Evolutionary conservation across 2,329 filamentous ascomycete species (phyloP).

Genomic region (Didymosphaeria variabile): DNA sequence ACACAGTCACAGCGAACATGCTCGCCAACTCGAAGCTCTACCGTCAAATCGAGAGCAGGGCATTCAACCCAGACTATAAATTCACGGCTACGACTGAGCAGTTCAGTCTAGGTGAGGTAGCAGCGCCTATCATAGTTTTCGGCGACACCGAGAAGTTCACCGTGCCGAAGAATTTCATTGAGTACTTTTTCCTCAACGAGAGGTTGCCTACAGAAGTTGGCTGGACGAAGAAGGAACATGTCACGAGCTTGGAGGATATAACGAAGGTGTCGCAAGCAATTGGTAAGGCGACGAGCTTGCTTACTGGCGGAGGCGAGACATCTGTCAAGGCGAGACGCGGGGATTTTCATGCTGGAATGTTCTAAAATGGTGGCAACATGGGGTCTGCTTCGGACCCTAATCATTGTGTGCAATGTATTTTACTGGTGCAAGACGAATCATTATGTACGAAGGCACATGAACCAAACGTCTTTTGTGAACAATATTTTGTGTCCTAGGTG

Average conservation of each 20-base stretch:
- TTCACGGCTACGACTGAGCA: conserved; percentile 54
- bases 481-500: too few species aligned
- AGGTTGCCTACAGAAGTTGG: conserved; percentile 53
- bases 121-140: conserved; percentile 61
- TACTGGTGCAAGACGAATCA: too few species aligned
- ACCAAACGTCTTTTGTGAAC: too few species aligned
- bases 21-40: conserved; percentile 57
- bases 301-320: conserved; percentile 11
- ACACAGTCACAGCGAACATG: conserved; percentile 43
- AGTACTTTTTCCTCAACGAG: conserved; percentile 60
- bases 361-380: neutral
- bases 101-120: conserved; percentile 62
- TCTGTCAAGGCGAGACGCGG: conserved; percentile 1
- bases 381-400: too few species aligned
- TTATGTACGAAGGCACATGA: too few species aligned
- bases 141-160: conserved; percentile 54
- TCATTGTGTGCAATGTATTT: too few species aligned
- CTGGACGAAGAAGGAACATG: conserved; percentile 43
- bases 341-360: conserved; percentile 14
- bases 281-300: conserved; percentile 19
- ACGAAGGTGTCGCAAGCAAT: conserved; percentile 13
- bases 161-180: conserved; percentile 37
- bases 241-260: conserved; percentile 25
- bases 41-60: conserved; percentile 56
- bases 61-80: conserved; percentile 60